Conservation (phyloP, 768 basidiomycete genomes). For the Trametes punicea region DNA sequence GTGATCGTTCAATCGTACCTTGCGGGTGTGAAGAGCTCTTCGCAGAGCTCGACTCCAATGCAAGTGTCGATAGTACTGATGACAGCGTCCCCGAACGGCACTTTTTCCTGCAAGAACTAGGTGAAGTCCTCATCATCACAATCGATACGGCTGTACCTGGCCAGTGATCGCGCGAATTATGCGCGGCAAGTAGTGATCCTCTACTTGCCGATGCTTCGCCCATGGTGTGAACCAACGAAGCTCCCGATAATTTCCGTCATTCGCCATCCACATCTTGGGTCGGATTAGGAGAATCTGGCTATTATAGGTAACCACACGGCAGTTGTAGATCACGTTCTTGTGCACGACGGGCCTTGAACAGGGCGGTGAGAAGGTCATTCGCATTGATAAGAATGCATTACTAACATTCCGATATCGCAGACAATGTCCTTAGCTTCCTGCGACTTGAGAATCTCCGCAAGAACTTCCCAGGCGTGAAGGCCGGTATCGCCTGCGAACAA, state of each 20-base stretch:
- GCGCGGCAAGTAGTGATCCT: constrained; percentile 88
- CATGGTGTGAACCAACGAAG: constrained; percentile 89
- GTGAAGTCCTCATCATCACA: neutral
- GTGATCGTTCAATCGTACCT: constrained; percentile 51
- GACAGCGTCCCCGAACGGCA: constrained; percentile 95
- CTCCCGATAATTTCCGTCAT: constrained; percentile 94
- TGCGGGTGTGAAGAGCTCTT: constrained; percentile 94
- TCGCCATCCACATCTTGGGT: constrained; percentile 99
- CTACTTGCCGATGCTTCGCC: constrained; percentile 83
- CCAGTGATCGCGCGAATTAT: constrained; percentile 87
- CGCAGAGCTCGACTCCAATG: constrained; percentile 95
- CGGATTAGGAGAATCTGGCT: constrained; percentile 89
- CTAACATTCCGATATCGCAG: constrained; percentile 94
- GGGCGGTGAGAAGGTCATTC: neutral
- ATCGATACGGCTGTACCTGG: constrained; percentile 51
- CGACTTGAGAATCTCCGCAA: constrained; percentile 83
- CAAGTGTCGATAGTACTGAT: constrained; percentile 93
- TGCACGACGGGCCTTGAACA: constrained; percentile 87
- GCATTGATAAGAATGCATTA: neutral
- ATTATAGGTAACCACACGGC: constrained; percentile 85
- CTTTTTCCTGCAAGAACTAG: constrained; percentile 57
- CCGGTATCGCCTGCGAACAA: constrained; percentile 83
- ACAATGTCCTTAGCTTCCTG: constrained; percentile 82
- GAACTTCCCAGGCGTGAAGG: constrained; percentile 96
- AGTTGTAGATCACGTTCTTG: constrained; percentile 98